phyloP scores from a whole-genome alignment of 2,329 filamentous ascomycete genomes.

The Hypoxylon sp. region DNA sequence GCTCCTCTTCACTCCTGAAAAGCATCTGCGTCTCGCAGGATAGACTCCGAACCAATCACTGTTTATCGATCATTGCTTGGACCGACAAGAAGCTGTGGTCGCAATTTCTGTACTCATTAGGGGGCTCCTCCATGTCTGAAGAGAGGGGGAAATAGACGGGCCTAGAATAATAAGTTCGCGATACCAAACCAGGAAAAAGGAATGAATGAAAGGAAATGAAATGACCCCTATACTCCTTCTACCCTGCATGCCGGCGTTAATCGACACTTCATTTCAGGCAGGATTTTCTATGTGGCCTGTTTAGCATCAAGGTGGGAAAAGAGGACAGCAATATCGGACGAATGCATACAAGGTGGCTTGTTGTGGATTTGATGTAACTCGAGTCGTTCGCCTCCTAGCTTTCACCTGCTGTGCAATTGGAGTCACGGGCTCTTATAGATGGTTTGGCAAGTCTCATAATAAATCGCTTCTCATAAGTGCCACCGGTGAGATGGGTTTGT shows the following conservation, averaged over 20 bases:
- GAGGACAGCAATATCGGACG: conserved; percentile 26
- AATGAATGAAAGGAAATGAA: conserved; percentile 32
- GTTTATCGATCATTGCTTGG: neutral
- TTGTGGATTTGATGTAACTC: conserved; percentile 38
- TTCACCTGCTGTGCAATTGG: conserved; percentile 19
- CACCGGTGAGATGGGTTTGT: neutral
- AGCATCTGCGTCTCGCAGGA: neutral
- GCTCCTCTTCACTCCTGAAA: neutral
- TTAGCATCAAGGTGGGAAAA: conserved; percentile 37
- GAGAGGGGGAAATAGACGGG: conserved; percentile 20
- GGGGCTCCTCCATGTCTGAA: conserved; percentile 16
- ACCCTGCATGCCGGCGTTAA: conserved; percentile 47
- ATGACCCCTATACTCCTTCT: conserved; percentile 33
- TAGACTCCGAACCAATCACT: neutral
- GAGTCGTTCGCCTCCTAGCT: conserved; percentile 20
- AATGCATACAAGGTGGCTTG: conserved; percentile 33
- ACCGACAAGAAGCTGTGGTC: conserved; percentile 4
- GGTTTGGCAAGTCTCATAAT: conserved; percentile 24
- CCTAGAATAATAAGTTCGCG: conserved; percentile 28
- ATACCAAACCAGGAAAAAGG: conserved; percentile 33
- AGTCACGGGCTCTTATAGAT: conserved; percentile 34
- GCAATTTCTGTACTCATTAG: conserved; percentile 23
- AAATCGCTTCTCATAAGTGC: conserved; percentile 19
- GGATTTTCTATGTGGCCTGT: conserved; percentile 34
- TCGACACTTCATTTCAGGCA: conserved; percentile 31